These are phyloP conservation scores for Ascocoryne sarcoides DNA, from an alignment of 2,329 filamentous ascomycete species.

Conservation along the genomic window DNA sequence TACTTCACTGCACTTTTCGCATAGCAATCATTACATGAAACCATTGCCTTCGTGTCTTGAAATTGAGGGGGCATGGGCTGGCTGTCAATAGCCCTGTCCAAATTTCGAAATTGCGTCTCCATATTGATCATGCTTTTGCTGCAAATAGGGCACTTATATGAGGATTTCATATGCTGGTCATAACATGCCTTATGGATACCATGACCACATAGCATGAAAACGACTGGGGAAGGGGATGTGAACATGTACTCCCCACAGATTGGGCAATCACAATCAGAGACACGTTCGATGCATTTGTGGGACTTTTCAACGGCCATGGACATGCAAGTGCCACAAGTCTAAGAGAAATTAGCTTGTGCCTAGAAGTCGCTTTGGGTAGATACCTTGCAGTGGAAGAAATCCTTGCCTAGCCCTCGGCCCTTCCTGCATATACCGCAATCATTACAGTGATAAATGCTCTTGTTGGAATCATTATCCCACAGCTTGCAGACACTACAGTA, in stretches of 20 bases:
- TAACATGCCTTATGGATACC: constrained; percentile 91
- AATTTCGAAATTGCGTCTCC: constrained; percentile 86
- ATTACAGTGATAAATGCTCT: constrained; percentile 90
- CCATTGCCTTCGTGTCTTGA: constrained; percentile 66
- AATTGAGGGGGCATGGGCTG: constrained; percentile 92
- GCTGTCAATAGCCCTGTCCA: constrained; percentile 76
- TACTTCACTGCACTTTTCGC: constrained; percentile 79
- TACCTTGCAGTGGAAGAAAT: constrained; percentile 98
- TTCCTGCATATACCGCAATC: constrained; percentile 94
- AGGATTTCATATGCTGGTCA: constrained; percentile 75
- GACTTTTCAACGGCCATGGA: constrained; percentile 75
- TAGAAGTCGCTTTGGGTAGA: constrained; percentile 16
- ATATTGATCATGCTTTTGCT: constrained; percentile 96
- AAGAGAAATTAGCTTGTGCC: constrained; percentile 4
- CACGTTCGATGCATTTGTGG: constrained; percentile 90
- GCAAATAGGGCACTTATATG: constrained; percentile 95
- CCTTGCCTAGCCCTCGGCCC: constrained; percentile 84
- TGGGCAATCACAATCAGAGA: constrained; percentile 91
- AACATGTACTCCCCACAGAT: constrained; percentile 98
- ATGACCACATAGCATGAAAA: constrained; percentile 93
- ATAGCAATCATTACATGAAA: constrained; percentile 92
- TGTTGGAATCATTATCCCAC: constrained; percentile 88
- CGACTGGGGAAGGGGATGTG: constrained; percentile 76
- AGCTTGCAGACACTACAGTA: constrained; percentile 93
- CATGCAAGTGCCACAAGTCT: constrained; percentile 91